These are phyloP conservation scores for Lachnellula hyalina DNA, from an alignment of 2,329 filamentous ascomycete genomes.

Conservation along the genomic window DNA sequence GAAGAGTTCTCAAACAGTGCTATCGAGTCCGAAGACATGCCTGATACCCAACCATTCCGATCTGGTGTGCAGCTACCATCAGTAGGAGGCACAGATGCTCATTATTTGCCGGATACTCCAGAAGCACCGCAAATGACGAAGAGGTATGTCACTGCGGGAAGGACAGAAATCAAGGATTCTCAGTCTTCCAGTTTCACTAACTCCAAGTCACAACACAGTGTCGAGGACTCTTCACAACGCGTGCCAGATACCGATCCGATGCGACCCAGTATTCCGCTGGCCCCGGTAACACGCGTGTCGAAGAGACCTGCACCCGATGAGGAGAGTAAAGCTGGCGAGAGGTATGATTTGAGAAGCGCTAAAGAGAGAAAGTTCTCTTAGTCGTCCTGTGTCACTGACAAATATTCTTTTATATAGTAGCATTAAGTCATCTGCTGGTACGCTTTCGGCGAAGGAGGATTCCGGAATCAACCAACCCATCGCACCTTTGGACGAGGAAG, in stretches of 20 bases:
- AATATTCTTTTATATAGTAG: too few relatives aligned
- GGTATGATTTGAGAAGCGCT: too few relatives aligned
- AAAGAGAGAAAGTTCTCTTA: too few relatives aligned
- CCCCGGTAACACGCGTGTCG: too few relatives aligned
- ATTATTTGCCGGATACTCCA: background rate
- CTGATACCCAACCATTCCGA: background rate
- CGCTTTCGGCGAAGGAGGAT: too few relatives aligned
- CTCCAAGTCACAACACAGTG: background rate
- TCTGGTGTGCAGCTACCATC: background rate
- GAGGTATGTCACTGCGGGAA: background rate
- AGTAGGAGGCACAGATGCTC: background rate
- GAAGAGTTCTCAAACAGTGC: background rate
- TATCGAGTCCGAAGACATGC: background rate
- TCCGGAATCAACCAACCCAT: too few relatives aligned
- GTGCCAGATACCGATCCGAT: background rate
- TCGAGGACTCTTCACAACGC: background rate
- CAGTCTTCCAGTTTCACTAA: background rate
- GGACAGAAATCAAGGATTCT: background rate
- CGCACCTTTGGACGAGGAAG: background rate
- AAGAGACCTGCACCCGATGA: too few relatives aligned
- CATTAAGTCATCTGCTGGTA: too few relatives aligned
- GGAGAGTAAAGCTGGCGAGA: too few relatives aligned
- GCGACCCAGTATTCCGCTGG: too few relatives aligned
- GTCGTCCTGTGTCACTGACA: too few relatives aligned
- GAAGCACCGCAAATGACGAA: background rate